Conservation (phyloP, 345 rosid species). For the Abelmoschus esculentus region DNA sequence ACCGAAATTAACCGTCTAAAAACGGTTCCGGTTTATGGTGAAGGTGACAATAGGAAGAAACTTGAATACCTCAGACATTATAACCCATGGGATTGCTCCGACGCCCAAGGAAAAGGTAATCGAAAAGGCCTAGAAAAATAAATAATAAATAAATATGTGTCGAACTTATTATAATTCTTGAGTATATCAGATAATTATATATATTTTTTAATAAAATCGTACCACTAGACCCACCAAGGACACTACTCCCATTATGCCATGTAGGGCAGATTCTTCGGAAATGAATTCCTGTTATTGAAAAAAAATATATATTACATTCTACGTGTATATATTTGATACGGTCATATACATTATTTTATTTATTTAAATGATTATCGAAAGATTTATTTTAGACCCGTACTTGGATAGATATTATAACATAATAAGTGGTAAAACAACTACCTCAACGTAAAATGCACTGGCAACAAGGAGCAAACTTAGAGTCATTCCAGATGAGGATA, state of each 20-base stretch:
- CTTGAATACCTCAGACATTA: conserved; percentile 86
- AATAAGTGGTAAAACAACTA: too few relatives aligned
- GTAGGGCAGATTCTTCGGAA: conserved; percentile 10
- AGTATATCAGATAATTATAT: neutral
- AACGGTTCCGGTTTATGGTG: neutral
- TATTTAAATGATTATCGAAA: too few relatives aligned
- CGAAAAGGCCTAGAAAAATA: conserved; percentile 48
- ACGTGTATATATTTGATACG: too few relatives aligned
- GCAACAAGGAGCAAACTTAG: conserved; percentile 61
- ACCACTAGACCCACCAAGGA: conserved; percentile 93
- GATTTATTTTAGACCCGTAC: too few relatives aligned
- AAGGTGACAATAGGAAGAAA: neutral
- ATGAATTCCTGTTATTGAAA: too few relatives aligned
- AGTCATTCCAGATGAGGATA: conserved; percentile 74
- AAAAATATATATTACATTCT: too few relatives aligned
- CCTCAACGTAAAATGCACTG: conserved; percentile 38
- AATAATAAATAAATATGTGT: neutral
- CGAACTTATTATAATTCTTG: too few relatives aligned
- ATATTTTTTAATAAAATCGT: conserved; percentile 14
- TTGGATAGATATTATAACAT: too few relatives aligned
- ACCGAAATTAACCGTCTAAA: neutral
- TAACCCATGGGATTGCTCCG: conserved; percentile 95
- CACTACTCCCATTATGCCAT: conserved; percentile 52
- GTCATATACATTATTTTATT: too few relatives aligned
- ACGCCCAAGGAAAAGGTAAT: conserved; percentile 73